Evolutionary conservation across 2,329 filamentous ascomycete species (phyloP).

Genomic region (Aspergillus fijiensis): DNA sequence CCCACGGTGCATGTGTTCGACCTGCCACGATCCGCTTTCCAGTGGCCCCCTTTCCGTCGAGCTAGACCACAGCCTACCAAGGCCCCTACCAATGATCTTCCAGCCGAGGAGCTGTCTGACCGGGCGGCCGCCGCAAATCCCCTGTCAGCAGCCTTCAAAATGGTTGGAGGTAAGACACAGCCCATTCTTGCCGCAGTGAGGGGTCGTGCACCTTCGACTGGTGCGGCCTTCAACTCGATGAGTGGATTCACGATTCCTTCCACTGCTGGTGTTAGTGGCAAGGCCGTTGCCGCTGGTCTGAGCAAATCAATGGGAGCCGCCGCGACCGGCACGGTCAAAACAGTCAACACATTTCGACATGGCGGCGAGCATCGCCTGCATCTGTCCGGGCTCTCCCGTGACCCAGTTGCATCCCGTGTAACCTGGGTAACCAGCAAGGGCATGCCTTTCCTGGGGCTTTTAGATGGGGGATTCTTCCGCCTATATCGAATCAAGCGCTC

Average conservation of each 20-base stretch:
- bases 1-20: conserved; percentile 95
- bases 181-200: conserved; percentile 68
- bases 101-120: conserved; percentile 51
- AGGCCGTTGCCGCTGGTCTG: conserved; percentile 50
- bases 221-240: conserved; percentile 44
- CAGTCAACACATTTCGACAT: conserved; percentile 49
- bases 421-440: conserved; percentile 48
- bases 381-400: conserved; percentile 41
- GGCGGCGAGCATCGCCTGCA: conserved; percentile 51
- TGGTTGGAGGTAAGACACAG: conserved; percentile 60
- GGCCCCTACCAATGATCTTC: conserved; percentile 43
- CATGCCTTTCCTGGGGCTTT: conserved; percentile 43
- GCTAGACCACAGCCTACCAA: conserved; percentile 44
- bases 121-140: conserved; percentile 41
- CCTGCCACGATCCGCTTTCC: conserved; percentile 76
- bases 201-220: conserved; percentile 50
- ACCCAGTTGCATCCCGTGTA: conserved; percentile 44
- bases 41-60: conserved; percentile 72
- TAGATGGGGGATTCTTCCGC: conserved; percentile 47
- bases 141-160: conserved; percentile 68
- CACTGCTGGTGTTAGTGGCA: conserved; percentile 49
- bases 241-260: conserved; percentile 47
- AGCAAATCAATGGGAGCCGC: conserved; percentile 53
- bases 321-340: conserved; percentile 50
- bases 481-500: conserved; percentile 45